Evolutionary conservation across 164 flowering plant genomes (phyloP), one percentile per base, ranked within the genome.

Genomic region (Liquidambar formosana): DNA sequence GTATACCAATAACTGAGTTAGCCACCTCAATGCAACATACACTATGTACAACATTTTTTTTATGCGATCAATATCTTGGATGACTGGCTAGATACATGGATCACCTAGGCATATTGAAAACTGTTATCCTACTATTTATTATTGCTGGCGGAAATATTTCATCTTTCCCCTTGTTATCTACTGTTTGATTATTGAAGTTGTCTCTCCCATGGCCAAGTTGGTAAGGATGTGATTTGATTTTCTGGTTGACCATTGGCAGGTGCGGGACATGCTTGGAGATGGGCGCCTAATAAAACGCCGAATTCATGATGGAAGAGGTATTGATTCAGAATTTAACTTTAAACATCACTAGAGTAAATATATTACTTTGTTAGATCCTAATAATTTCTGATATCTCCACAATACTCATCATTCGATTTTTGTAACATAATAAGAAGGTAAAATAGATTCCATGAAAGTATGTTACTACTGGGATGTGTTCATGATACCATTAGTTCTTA

Each of bases 261-360:
- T 95, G 57, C 81, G 98, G 22, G 99, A 95, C 75, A 87, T 95
- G 87, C 92, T 95, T 77, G 98, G 99, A 69, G 98, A 95, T 85
- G 99, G 99, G 21, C 97, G 98, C 58, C 86, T 95, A 57, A 93
- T 95, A 66, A 95, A 95, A 74, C 93, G 99, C 38, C 94, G 98
- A 14, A 73, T 93, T 67, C 89, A 67, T 74, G 99, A 95, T 85
- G 99, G 99, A 76, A 85, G 78, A 91, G 99, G 99, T 92, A 57
- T 22, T 33, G 16, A 15, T n/a, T 64, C 22, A 44, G 26, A 25
- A 54, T 28, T 64, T 53, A 33, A 51, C 44, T 53, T 60, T 21
- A 27, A 45, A 53, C 18, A 28, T 65, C 2, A 14, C 57, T 65
- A 27, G 9, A 15, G n/a, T 28, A 23, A 51, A 48, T 16, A 33